Percentiles rank a stretch among this genome's conserved stretches.
Conservation (phyloP, 768 basidiomycete genomes). For the Suillus subalutaceus region DNA sequence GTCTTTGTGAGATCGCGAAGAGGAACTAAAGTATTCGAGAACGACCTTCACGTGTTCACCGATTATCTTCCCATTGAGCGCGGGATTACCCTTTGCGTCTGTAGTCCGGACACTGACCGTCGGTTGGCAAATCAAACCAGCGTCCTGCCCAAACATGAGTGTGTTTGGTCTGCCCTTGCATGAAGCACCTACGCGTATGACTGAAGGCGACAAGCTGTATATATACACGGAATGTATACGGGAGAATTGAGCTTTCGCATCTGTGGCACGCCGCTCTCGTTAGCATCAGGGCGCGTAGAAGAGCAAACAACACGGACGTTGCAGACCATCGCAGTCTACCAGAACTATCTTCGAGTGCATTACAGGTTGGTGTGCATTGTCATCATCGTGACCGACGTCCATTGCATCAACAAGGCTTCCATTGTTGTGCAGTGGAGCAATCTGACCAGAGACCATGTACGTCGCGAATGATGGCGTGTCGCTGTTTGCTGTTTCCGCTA, state of each 20-base stretch:
- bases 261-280: conserved; percentile 35
- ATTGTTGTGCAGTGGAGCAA: conserved; percentile 24
- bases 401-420: conserved; percentile 25
- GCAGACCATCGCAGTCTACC: conserved; percentile 64
- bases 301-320: conserved; percentile 47
- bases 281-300: background rate
- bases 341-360: conserved; percentile 53
- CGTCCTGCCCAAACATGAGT: conserved; percentile 39
- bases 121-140: conserved; percentile 42
- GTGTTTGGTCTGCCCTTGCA: background rate
- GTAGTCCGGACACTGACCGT: conserved; percentile 32
- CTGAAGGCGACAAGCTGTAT: conserved; percentile 73
- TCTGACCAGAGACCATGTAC: conserved; percentile 68
- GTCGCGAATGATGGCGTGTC: conserved; percentile 51
- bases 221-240: conserved; percentile 61
- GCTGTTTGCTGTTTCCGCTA: conserved; percentile 45
- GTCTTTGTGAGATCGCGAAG: background rate
- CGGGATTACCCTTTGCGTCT: conserved; percentile 33
- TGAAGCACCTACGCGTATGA: conserved; percentile 50
- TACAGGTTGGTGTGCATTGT: conserved; percentile 47
- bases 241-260: conserved; percentile 52
- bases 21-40: background rate
- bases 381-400: conserved; percentile 45
- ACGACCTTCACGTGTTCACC: conserved; percentile 50
- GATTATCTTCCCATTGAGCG: conserved; percentile 47